Evolutionary conservation across 208 protist species (phyloP).

Genomic region (Trypanosoma congolense): DNA sequence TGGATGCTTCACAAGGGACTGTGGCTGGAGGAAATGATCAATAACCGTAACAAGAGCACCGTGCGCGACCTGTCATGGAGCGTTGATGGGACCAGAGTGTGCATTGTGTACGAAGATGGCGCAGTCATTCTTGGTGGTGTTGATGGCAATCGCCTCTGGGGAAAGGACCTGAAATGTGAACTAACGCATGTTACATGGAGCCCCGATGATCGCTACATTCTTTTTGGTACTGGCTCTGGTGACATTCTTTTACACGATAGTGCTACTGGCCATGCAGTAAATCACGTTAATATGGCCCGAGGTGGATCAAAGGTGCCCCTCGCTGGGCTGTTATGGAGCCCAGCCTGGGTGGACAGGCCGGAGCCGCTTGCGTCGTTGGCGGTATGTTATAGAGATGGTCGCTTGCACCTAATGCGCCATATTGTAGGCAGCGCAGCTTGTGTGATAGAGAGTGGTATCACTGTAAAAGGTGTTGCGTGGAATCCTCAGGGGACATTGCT

Average conservation of each 20-base stretch:
- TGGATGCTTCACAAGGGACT: conserved; percentile 95
- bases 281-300: conserved; percentile 68
- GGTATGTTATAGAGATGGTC: conserved; percentile 85
- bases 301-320: conserved; percentile 28
- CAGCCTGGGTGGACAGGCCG: conserved; percentile 83
- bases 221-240: conserved; percentile 87
- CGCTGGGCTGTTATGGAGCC: conserved; percentile 75
- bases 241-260: conserved; percentile 91
- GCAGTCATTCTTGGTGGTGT: conserved; percentile 95
- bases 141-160: conserved; percentile 95
- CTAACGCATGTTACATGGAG: conserved; percentile 93
- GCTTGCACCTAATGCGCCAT: conserved; percentile 90
- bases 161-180: conserved; percentile 85
- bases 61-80: conserved; percentile 94
- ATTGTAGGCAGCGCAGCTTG: conserved; percentile 82
- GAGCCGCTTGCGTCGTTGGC: conserved; percentile 77
- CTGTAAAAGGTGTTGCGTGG: conserved; percentile 80
- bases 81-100: conserved; percentile 91
- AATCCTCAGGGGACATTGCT: conserved; percentile 92
- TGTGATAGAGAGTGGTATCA: conserved; percentile 89
- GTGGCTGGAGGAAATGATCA: conserved; percentile 98
- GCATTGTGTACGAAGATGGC: conserved; percentile 96
- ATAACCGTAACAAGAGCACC: conserved; percentile 93
- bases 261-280: conserved; percentile 62
- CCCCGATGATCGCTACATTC: conserved; percentile 87